phyloP scores from a whole-genome alignment of 2,329 filamentous ascomycete genomes.

The Aurifilum marmelostoma region DNA sequence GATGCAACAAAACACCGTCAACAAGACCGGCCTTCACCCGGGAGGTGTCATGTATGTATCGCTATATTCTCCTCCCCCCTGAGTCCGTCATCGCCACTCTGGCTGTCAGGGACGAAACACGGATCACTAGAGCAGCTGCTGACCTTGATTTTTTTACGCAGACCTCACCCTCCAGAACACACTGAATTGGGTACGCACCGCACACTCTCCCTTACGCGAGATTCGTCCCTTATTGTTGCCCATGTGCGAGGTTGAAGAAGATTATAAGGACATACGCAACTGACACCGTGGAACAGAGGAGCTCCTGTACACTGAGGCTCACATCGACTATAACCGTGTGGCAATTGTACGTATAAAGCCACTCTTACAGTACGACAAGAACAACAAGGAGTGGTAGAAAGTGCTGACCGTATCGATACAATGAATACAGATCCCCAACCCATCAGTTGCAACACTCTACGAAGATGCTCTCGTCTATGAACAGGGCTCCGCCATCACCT shows the following conservation, averaged over 20 bases:
- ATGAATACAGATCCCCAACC: slow-evolving; percentile 71
- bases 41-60: slow-evolving; percentile 83
- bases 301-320: slow-evolving; percentile 93
- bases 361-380: no score
- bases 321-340: slow-evolving; percentile 99
- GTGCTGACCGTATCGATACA: slow-evolving; percentile 30
- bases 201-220: neutral
- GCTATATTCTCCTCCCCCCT: neutral
- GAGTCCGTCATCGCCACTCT: no score
- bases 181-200: slow-evolving; percentile 76
- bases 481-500: slow-evolving; percentile 95
- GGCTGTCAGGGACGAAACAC: neutral
- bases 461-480: slow-evolving; percentile 98
- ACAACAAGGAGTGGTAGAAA: neutral
- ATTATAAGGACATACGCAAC: neutral
- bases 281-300: slow-evolving; percentile 60
- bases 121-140: neutral
- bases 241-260: neutral
- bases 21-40: slow-evolving; percentile 92
- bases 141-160: slow-evolving; percentile 41
- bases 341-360: slow-evolving; percentile 77
- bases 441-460: slow-evolving; percentile 92
- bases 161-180: slow-evolving; percentile 79
- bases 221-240: neutral
- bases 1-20: slow-evolving; percentile 63